A percentile compares a stretch with the other conserved stretches of the same genome.
phyloP scores from a whole-genome alignment of 164 flowering plant species.

The Sedum album region DNA sequence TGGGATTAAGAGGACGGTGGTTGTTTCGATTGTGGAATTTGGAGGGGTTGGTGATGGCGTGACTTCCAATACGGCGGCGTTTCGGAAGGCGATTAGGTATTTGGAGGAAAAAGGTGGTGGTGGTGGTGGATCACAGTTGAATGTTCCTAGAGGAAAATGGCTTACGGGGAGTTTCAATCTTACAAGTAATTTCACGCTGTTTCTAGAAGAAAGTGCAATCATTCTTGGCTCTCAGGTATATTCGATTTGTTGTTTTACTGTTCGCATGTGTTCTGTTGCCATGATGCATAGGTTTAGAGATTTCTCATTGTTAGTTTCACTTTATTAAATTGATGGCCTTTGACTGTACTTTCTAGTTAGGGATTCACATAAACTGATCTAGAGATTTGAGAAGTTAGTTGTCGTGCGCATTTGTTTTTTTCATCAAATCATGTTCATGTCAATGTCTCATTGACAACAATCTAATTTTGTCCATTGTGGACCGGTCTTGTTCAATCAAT shows the following conservation, averaged over 20 bases:
- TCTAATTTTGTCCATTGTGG: no score
- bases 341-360: no score
- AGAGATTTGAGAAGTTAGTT: no score
- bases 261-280: background rate
- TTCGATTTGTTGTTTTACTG: background rate
- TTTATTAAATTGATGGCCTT: no score
- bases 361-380: no score
- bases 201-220: conserved; percentile 72
- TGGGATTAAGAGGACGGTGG: conserved; percentile 26
- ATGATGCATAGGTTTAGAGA: no score
- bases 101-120: conserved; percentile 25
- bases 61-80: conserved; percentile 72
- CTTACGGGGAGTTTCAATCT: conserved; percentile 85
- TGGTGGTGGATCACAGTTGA: conserved; percentile 62
- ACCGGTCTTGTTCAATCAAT: no score
- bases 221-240: conserved; percentile 84
- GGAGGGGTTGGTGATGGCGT: conserved; percentile 91
- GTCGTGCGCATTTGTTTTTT: no score
- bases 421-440: no score
- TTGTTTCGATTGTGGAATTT: conserved; percentile 58
- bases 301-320: no score
- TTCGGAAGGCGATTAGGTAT: conserved; percentile 49
- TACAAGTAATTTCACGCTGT: conserved; percentile 89
- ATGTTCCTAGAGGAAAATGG: conserved; percentile 74
- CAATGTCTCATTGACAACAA: no score